Conservation (phyloP, 352 stramenopile genomes). For the Saprolegnia parasitica region DNA sequence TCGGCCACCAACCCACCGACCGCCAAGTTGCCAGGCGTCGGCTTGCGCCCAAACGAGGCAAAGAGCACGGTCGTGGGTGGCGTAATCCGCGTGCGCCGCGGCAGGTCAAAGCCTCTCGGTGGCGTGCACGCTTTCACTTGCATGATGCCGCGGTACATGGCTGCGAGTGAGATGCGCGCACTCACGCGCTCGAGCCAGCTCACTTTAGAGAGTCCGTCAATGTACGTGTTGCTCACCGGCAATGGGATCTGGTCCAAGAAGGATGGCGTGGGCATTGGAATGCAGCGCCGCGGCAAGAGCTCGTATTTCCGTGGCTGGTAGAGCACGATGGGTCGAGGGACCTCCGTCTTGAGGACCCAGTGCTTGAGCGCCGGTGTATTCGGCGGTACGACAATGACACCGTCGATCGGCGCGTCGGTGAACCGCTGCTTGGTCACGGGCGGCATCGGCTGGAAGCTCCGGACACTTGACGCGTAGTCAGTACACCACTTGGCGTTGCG, state of each 20-base stretch:
- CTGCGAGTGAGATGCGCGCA: conserved; percentile 45
- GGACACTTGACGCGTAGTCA: conserved; percentile 55
- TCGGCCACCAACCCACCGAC: conserved; percentile 80
- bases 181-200: conserved; percentile 68
- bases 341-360: conserved; percentile 68
- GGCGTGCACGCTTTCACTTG: conserved; percentile 70
- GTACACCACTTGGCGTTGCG: conserved; percentile 66
- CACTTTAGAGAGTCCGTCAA: conserved; percentile 52
- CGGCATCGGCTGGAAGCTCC: conserved; percentile 58
- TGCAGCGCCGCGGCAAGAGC: conserved; percentile 67
- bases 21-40: conserved; percentile 70
- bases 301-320: conserved; percentile 84
- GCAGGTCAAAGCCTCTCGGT: conserved; percentile 45
- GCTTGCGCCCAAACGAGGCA: conserved; percentile 84
- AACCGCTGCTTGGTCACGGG: conserved; percentile 76
- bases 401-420: conserved; percentile 32
- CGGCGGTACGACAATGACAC: conserved; percentile 66
- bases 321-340: conserved; percentile 54
- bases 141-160: conserved; percentile 49
- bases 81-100: conserved; percentile 73
- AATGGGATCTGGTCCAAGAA: conserved; percentile 72
- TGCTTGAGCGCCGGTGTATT: conserved; percentile 44
- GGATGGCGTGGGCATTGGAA: conserved; percentile 77
- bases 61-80: conserved; percentile 83
- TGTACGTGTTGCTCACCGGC: conserved; percentile 60